Conservation (phyloP, 2,329 filamentous ascomycete genomes). For the Ilyonectria robusta region DNA sequence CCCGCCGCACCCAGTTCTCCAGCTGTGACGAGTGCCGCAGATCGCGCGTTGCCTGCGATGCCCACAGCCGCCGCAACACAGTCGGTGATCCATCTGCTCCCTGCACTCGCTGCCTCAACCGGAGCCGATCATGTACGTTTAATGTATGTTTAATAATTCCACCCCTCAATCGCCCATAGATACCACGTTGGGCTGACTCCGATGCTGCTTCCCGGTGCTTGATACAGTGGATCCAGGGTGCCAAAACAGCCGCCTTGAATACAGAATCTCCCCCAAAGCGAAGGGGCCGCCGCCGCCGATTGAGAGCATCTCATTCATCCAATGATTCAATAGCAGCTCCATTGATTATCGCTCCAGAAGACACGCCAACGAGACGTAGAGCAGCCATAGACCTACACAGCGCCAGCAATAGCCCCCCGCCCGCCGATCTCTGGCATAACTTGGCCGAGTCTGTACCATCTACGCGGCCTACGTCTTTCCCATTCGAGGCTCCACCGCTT, state of each 20-base stretch:
- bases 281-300: constrained; percentile 35
- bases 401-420: neutral
- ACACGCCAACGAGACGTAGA: neutral
- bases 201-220: neutral
- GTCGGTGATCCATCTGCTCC: constrained; percentile 76
- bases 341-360: neutral
- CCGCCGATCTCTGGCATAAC: neutral
- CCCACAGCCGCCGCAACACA: constrained; percentile 53
- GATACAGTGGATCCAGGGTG: constrained; percentile 47
- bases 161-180: neutral
- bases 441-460: neutral
- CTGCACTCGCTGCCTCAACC: constrained; percentile 71
- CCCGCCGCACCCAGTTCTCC: constrained; percentile 54
- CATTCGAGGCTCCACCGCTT: constrained; percentile 6
- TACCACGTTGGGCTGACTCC: constrained; percentile 15
- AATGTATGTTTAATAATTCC: constrained; percentile 37
- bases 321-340: constrained; percentile 29
- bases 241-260: constrained; percentile 26
- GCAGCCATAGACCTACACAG: neutral
- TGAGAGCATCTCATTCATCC: constrained; percentile 14
- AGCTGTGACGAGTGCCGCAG: constrained; percentile 52
- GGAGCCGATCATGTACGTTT: constrained; percentile 48
- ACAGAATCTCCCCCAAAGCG: constrained; percentile 24
- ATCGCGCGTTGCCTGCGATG: constrained; percentile 51
- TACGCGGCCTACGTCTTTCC: constrained; percentile 2